phyloP scores from a whole-genome alignment of 1,284 basidiomycete species.

The Sporisorium iseilematis-ciliati region DNA sequence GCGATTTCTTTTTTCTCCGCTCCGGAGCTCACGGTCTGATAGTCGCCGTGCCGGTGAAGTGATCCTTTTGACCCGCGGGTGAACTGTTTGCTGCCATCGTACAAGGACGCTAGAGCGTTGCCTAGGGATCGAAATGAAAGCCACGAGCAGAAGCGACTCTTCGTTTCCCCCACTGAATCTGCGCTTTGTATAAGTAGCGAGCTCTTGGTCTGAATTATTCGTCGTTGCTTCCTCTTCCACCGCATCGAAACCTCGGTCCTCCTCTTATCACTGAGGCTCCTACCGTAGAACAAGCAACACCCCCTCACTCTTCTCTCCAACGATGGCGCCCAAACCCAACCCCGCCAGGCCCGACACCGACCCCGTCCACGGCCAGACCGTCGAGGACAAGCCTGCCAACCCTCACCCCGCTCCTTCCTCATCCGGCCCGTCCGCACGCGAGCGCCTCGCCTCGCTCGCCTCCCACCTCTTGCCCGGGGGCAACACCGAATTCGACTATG shows the following conservation, averaged over 20 bases:
- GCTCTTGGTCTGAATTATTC: too few species aligned
- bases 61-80: conserved; percentile 24
- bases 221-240: not conserved
- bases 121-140: not conserved
- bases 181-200: conserved; percentile 3
- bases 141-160: too few species aligned
- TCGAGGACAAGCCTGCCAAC: conserved; percentile 39
- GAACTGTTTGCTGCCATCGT: conserved; percentile 18
- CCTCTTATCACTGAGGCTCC: not conserved
- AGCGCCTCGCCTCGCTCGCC: conserved; percentile 60
- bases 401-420: conserved; percentile 20
- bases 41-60: not conserved
- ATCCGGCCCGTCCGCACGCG: conserved; percentile 38
- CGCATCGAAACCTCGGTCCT: conserved; percentile 1
- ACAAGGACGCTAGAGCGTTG: not conserved
- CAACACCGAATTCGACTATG: conserved; percentile 67
- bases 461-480: conserved; percentile 62
- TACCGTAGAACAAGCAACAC: not conserved
- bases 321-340: conserved; percentile 52
- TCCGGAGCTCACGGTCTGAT: not conserved
- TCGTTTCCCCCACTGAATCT: too few species aligned
- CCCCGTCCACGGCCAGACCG: conserved; percentile 58
- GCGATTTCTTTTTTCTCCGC: too few species aligned
- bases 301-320: not conserved
- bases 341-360: conserved; percentile 52